phyloP scores from a whole-genome alignment of 75 land plant species.

The Sequoiadendron giganteum region DNA sequence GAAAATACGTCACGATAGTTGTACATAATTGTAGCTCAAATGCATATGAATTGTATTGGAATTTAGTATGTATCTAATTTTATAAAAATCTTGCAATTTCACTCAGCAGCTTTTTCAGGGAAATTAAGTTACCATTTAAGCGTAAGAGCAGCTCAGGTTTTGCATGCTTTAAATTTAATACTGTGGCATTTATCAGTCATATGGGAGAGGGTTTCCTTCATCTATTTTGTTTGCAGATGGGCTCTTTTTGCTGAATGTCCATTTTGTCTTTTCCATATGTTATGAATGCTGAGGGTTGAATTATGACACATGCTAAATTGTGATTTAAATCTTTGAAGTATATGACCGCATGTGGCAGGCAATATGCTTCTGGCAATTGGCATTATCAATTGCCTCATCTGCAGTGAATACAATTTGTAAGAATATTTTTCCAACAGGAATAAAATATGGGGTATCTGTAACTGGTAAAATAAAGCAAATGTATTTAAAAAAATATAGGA shows the following conservation, averaged over 20 bases:
- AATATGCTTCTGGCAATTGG: not conserved
- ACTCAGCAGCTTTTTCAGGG: not conserved
- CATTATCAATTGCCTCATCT: not conserved
- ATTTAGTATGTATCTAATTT: not conserved
- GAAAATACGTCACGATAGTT: conserved; percentile 5
- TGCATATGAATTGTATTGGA: not conserved
- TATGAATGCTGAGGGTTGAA: not conserved
- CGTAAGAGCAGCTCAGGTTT: not conserved
- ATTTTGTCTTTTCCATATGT: not conserved
- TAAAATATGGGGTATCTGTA: not conserved
- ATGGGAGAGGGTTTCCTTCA: not conserved
- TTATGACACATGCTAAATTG: not conserved
- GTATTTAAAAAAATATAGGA: not conserved
- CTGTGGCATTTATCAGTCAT: not conserved
- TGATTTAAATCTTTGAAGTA: not conserved
- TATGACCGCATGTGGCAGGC: not conserved
- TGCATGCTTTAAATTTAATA: not conserved
- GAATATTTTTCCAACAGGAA: not conserved
- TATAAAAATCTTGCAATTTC: not conserved
- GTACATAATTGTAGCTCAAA: not conserved
- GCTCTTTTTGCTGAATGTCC: not conserved
- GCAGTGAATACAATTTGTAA: not conserved
- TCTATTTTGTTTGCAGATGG: not conserved
- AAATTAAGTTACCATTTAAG: not conserved
- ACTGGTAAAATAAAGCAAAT: conserved; percentile 2